These are phyloP conservation scores for Globisporangium nagaii DNA, from an alignment of 352 stramenopile species.

Conservation along the genomic window DNA sequence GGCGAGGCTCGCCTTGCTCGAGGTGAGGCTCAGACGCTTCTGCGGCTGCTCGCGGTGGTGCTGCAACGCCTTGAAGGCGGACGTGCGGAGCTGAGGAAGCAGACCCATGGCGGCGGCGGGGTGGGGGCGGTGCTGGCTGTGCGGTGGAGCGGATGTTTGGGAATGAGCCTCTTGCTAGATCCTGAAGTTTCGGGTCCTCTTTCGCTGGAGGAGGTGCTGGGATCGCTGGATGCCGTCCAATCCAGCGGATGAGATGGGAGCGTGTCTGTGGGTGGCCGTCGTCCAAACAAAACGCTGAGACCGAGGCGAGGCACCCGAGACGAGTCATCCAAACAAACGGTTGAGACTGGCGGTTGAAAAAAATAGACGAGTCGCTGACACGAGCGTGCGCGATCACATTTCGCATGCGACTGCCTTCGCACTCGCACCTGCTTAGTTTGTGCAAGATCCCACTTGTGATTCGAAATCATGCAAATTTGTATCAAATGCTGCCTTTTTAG, in stretches of 20 bases:
- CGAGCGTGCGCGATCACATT: not conserved
- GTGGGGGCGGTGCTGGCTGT: not conserved
- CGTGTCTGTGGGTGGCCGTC: not conserved
- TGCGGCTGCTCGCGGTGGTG: constrained; percentile 1
- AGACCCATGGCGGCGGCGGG: not conserved
- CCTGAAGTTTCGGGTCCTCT: not conserved
- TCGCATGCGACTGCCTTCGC: not conserved
- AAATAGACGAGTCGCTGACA: not conserved
- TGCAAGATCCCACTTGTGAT: not conserved
- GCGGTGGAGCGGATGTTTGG: not conserved
- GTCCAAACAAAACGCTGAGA: constrained; percentile 5
- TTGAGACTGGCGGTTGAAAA: not conserved
- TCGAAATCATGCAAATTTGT: not conserved
- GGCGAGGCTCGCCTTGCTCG: not conserved
- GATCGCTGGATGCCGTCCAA: not conserved
- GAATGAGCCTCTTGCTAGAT: not conserved
- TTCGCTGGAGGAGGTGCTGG: not conserved
- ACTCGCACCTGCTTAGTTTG: not conserved
- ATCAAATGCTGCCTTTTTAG: too few relatives aligned
- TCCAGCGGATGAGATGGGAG: not conserved
- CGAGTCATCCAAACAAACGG: not conserved
- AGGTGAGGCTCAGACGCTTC: not conserved
- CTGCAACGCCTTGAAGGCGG: not conserved
- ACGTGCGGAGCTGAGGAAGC: constrained; percentile 1
- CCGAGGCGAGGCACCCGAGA: not conserved